A percentile compares a stretch with the other conserved stretches of the same genome.
Conservation (phyloP, 177 flowering plant species). For the Vitis hybrid region DNA sequence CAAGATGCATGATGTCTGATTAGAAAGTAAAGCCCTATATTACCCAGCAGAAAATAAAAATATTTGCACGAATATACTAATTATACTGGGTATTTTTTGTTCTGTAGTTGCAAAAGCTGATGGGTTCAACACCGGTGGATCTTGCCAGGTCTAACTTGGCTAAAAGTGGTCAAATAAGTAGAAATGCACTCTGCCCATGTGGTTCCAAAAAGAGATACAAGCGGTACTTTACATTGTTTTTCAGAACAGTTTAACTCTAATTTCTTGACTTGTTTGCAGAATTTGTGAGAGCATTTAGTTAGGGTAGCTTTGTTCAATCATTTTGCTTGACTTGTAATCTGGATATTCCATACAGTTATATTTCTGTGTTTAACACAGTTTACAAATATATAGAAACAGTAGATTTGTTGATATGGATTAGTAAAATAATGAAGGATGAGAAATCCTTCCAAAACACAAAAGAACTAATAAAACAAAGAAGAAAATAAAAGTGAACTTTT, state of each 20-base stretch:
- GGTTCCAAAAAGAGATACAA: conserved; percentile 96
- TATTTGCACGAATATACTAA: too few relatives aligned
- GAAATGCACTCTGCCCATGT: conserved; percentile 93
- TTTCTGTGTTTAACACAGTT: neutral
- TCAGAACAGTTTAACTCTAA: neutral
- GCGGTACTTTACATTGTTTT: conserved; percentile 41
- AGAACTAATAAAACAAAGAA: too few relatives aligned
- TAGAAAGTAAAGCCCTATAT: too few relatives aligned
- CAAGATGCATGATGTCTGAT: too few relatives aligned
- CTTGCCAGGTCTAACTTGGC: conserved; percentile 87
- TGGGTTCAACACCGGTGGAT: conserved; percentile 93
- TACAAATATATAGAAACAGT: too few relatives aligned
- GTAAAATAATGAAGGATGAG: too few relatives aligned
- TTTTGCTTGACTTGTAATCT: neutral
- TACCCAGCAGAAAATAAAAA: too few relatives aligned
- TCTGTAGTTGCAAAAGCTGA: conserved; percentile 80
- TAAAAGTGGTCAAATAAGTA: conserved; percentile 88
- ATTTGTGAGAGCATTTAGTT: neutral
- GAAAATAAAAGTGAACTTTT: too few relatives aligned
- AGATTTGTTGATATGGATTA: too few relatives aligned
- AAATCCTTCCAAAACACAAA: too few relatives aligned
- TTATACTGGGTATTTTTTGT: neutral
- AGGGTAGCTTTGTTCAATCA: neutral
- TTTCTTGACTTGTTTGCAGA: neutral
- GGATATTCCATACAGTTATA: neutral